Conservation (phyloP, 225 moss, liverwort and hornwort species). For the Pseudoscleropodium purum region DNA sequence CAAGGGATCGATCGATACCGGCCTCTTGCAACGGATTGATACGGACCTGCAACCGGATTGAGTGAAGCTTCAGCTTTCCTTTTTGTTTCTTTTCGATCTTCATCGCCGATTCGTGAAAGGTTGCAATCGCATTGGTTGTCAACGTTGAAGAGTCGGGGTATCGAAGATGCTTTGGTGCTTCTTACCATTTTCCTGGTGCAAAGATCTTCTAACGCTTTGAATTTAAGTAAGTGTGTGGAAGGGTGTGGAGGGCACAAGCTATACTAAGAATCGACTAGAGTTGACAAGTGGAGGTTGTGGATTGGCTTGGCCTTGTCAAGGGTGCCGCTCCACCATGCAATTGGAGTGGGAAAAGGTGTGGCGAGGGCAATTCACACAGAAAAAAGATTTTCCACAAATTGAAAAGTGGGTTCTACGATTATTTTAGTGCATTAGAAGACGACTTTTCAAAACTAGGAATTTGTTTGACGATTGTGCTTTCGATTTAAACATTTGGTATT, state of each 20-base stretch:
- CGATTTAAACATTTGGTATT: too few species aligned
- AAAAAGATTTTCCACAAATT: not conserved
- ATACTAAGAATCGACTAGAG: not conserved
- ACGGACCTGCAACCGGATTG: too few species aligned
- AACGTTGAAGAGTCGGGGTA: not conserved
- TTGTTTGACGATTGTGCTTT: not conserved
- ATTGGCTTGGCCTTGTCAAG: accelerated
- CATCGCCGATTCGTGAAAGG: too few species aligned
- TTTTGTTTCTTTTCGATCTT: too few species aligned
- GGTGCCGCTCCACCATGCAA: not conserved
- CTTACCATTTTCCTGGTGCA: too few species aligned
- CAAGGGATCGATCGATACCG: too few species aligned
- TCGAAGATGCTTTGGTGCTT: not conserved
- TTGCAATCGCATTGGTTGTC: not conserved
- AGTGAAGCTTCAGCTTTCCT: too few species aligned
- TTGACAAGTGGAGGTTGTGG: not conserved
- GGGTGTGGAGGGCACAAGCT: too few species aligned
- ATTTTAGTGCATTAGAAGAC: accelerated
- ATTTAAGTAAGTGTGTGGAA: not conserved
- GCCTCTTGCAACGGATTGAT: too few species aligned
- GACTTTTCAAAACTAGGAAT: accelerated
- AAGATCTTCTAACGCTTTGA: too few species aligned
- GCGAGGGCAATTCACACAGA: too few species aligned
- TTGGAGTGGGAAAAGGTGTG: not conserved
- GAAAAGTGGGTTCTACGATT: not conserved